phyloP scores from a whole-genome alignment of 768 basidiomycete species.

The Tulasnella sp. region DNA sequence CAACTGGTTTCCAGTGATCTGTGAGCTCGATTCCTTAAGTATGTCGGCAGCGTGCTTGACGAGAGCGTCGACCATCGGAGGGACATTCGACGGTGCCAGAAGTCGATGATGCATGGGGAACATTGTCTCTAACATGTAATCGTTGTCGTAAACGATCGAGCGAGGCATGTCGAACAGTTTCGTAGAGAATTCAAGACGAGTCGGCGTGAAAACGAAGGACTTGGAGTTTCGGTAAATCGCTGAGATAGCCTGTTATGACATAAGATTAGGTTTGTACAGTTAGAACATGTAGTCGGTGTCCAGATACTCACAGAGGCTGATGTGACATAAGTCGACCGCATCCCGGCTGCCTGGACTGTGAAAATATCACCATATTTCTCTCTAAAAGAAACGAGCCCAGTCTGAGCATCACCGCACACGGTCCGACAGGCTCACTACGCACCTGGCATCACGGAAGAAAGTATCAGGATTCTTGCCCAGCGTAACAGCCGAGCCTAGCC shows the following conservation, averaged over 20 bases:
- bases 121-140: neutral
- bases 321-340: constrained; percentile 23
- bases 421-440: neutral
- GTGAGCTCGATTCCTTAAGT: neutral
- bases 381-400: neutral
- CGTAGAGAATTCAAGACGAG: neutral
- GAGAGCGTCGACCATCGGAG: constrained; percentile 14
- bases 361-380: constrained; percentile 30
- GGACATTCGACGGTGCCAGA: constrained; percentile 5
- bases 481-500: constrained; percentile 23
- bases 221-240: constrained; percentile 31
- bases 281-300: neutral
- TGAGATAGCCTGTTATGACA: constrained; percentile 1
- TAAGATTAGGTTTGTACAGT: neutral
- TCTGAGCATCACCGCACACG: neutral
- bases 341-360: constrained; percentile 24
- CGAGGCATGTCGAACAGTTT: constrained; percentile 28
- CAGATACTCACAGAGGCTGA: constrained; percentile 8
- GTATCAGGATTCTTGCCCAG: constrained; percentile 30
- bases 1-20: neutral
- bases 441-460: constrained; percentile 29
- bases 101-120: constrained; percentile 27
- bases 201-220: constrained; percentile 25
- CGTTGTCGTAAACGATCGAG: constrained; percentile 6
- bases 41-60: neutral